Percentiles rank a stretch among this genome's conserved stretches.
phyloP scores from a whole-genome alignment of 164 flowering plant genomes.

The Paratinospora sagittata region DNA sequence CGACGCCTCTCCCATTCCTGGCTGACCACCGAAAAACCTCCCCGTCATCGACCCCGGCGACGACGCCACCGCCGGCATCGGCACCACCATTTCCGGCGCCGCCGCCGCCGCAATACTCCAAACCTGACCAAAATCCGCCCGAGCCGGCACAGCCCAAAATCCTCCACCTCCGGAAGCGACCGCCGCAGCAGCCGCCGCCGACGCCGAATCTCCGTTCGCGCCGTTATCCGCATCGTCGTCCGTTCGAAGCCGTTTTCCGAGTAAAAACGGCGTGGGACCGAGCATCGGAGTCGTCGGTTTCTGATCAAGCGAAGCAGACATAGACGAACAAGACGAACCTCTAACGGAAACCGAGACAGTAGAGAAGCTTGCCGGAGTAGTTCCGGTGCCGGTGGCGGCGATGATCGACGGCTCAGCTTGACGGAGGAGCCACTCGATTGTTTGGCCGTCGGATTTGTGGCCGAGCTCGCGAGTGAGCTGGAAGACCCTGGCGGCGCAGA shows the following conservation, averaged over 20 bases:
- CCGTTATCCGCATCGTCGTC: conserved; percentile 38
- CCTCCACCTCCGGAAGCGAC: conserved; percentile 36
- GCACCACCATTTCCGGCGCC: conserved; percentile 47
- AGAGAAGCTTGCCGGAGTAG: conserved; percentile 80
- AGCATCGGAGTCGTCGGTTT: conserved; percentile 31
- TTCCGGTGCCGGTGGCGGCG: conserved; percentile 83
- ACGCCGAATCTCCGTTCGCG: conserved; percentile 22
- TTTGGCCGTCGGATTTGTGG: conserved; percentile 79
- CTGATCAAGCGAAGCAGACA: conserved; percentile 40
- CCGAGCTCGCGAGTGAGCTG: conserved; percentile 71
- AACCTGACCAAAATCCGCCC: conserved; percentile 71
- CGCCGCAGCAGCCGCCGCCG: conserved; percentile 22
- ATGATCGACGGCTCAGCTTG: conserved; percentile 85
- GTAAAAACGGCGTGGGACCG: conserved; percentile 52
- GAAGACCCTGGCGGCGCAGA: conserved; percentile 79
- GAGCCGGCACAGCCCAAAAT: conserved; percentile 77
- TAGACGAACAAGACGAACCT: conserved; percentile 20
- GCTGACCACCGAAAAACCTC: conserved; percentile 34
- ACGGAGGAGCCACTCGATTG: conserved; percentile 75
- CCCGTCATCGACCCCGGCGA: conserved; percentile 28
- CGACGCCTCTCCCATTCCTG: conserved; percentile 61
- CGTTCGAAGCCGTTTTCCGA: conserved; percentile 68
- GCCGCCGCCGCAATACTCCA: conserved; percentile 85
- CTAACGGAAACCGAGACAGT: conserved; percentile 51
- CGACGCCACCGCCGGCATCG: conserved; percentile 20